Evolutionary conservation across 305 asterid species (phyloP).

Genomic region (Fraxinus dipetala): DNA sequence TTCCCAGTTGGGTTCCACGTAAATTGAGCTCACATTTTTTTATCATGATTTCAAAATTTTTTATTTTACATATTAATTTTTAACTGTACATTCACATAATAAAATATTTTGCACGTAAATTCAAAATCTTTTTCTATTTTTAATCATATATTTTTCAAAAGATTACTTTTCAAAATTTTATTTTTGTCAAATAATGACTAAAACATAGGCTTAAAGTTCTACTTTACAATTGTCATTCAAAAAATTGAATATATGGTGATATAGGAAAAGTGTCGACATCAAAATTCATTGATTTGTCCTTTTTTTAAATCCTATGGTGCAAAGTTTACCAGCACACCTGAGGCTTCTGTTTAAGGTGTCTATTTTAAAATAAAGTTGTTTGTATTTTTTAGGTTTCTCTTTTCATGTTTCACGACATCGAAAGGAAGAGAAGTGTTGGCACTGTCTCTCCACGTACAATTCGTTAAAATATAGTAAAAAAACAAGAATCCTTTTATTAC

Average conservation of each 20-base stretch:
- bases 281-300: background rate
- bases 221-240: background rate
- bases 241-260: background rate
- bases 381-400: slow-evolving; percentile 8
- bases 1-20: background rate
- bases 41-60: too few species aligned
- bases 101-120: too few species aligned
- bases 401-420: slow-evolving; percentile 19
- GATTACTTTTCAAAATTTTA: too few species aligned
- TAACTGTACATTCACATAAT: too few species aligned
- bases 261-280: slow-evolving; percentile 24
- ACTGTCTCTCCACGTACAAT: slow-evolving; percentile 12
- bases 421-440: slow-evolving; percentile 15
- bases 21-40: background rate
- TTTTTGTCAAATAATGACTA: too few species aligned
- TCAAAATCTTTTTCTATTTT: too few species aligned
- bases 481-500: slow-evolving; percentile 21
- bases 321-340: slow-evolving; percentile 19
- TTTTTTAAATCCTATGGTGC: slow-evolving; percentile 18
- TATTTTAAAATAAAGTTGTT: slow-evolving; percentile 7
- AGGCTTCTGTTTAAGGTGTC: background rate
- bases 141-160: too few species aligned
- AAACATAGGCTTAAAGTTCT: background rate
- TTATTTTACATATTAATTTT: too few species aligned
- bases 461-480: background rate